A percentile compares a stretch with the other conserved stretches of the same genome.
These are phyloP conservation scores for Syzygium grande DNA, from an alignment of 345 rosid genomes.

Conservation along the genomic window DNA sequence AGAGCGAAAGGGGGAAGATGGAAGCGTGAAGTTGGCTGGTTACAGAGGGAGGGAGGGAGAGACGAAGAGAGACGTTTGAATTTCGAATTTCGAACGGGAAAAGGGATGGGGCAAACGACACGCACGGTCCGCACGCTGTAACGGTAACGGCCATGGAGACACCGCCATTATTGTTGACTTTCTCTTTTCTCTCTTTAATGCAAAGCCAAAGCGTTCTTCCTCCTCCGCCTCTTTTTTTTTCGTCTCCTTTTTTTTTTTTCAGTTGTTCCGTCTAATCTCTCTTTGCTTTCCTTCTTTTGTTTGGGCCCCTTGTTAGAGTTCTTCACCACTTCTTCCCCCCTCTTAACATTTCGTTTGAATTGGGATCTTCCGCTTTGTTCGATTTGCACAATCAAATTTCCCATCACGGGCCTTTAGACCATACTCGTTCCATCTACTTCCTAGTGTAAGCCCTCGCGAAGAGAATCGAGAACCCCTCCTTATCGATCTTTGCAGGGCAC, in stretches of 20 bases:
- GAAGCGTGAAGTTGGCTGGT: neutral
- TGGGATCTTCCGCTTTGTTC: neutral
- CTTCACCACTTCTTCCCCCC: neutral
- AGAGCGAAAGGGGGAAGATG: neutral
- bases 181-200: neutral
- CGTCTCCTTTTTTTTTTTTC: no score
- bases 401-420: neutral
- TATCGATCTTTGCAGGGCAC: no score
- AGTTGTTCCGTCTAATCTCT: neutral
- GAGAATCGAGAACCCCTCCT: no score
- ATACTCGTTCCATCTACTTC: neutral
- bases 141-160: conserved; percentile 1
- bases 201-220: neutral
- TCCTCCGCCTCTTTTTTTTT: neutral
- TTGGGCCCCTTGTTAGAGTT: neutral
- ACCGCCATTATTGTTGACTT: neutral
- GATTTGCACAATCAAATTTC: neutral
- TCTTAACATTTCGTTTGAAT: neutral
- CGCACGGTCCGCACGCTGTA: neutral
- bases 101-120: neutral
- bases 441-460: neutral
- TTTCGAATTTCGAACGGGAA: conserved; percentile 1
- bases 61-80: neutral
- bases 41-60: neutral
- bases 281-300: neutral